These are phyloP conservation scores for Solanum chiquidenum DNA, from an alignment of 257 asterid genomes.

Conservation along the genomic window DNA sequence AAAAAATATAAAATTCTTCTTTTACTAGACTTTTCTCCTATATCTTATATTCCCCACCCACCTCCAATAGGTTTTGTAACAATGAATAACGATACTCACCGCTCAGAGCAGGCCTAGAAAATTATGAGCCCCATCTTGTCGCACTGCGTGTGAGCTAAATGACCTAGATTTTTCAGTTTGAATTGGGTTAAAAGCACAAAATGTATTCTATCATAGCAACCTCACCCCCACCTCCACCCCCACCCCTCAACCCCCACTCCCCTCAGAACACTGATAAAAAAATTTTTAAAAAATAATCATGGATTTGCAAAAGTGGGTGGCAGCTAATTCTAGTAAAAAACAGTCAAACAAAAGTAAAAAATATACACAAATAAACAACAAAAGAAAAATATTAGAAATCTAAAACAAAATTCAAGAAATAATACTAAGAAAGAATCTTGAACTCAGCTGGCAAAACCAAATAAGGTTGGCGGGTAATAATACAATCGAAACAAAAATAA, in stretches of 20 bases:
- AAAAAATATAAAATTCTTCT: too few species aligned
- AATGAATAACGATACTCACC: too few species aligned
- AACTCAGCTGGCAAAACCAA: conserved; percentile 7
- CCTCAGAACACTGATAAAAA: background rate
- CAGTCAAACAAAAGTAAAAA: background rate
- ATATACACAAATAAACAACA: background rate
- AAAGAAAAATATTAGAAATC: background rate
- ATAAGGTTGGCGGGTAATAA: conserved; percentile 5
- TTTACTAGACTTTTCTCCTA: background rate
- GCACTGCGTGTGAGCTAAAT: too few species aligned
- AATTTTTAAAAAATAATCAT: background rate
- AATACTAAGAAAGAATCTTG: background rate
- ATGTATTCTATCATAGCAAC: background rate
- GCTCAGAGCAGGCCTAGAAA: too few species aligned
- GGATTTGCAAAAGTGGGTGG: background rate
- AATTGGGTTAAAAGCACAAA: too few species aligned
- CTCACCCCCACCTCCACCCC: background rate
- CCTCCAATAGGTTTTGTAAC: too few species aligned
- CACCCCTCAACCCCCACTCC: background rate
- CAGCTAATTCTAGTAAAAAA: background rate
- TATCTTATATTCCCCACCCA: too few species aligned
- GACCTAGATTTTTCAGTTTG: too few species aligned
- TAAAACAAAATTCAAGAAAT: background rate
- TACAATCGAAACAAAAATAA: background rate
- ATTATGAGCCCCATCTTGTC: too few species aligned